Conservation (phyloP, 495 filamentous ascomycete genomes). For the Talaromyces trachyspermus region DNA sequence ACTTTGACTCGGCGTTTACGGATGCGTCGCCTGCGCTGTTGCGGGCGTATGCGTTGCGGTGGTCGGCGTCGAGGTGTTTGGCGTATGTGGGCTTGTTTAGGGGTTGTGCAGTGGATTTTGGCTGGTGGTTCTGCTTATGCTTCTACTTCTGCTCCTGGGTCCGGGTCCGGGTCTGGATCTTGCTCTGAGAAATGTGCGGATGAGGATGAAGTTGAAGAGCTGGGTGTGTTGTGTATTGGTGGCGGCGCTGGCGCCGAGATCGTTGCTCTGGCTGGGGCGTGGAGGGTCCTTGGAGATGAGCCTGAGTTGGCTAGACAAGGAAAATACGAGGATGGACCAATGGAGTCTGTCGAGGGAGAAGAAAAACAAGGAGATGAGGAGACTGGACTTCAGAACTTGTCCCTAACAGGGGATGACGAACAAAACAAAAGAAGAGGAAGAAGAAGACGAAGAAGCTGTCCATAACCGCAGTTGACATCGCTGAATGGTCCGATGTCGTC, state of each 20-base stretch:
- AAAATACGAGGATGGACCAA: too few species aligned
- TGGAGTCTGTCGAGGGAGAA: background rate
- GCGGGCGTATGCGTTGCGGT: conserved; percentile 76
- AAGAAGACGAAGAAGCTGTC: conserved; percentile 23
- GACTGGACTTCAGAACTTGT: background rate
- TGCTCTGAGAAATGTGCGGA: background rate
- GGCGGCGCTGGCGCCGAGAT: conserved; percentile 84
- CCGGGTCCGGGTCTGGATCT: conserved; percentile 4
- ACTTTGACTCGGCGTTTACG: conserved; percentile 72
- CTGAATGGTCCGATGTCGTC: conserved; percentile 62
- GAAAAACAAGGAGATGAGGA: background rate
- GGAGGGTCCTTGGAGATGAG: conserved; percentile 35
- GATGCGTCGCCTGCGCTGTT: conserved; percentile 54
- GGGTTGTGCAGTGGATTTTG: conserved; percentile 26
- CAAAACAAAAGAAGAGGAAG: background rate
- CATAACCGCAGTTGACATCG: conserved; percentile 71
- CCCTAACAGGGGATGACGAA: background rate
- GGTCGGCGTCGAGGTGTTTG: conserved; percentile 75
- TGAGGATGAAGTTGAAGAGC: background rate
- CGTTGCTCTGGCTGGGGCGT: conserved; percentile 61
- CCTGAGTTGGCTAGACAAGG: too few species aligned
- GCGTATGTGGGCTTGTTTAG: conserved; percentile 66
- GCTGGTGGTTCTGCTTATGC: conserved; percentile 28
- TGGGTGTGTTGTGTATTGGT: conserved; percentile 59
- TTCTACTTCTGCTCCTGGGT: conserved; percentile 6